Base-by-base conservation (phyloP, 2,329 filamentous ascomycete species). In the Dothidotthia symphoricarpi region DNA sequence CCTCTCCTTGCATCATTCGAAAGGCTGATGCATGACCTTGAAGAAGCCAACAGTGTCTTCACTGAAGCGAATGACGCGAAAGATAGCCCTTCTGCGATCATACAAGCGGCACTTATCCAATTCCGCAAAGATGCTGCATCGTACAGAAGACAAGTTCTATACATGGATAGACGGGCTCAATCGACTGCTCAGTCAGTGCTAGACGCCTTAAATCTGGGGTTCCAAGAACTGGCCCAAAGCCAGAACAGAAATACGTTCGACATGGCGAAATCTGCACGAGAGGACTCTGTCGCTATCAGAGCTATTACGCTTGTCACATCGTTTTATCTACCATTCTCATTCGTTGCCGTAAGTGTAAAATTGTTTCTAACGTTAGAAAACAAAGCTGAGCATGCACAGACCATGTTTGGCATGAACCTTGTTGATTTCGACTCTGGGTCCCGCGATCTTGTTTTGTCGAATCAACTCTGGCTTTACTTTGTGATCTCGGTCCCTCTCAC, bases 301-400 rank as follows among this genome's bases (percentile, higher is more conserved):
- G 33, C 34, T 15, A 29, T 41, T 12, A 41, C 39, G 10, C 19
- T 41, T 3, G 39, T 41, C 2, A 41, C 39, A 12, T 34, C 30
- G 1, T 41, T 36, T 14, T 41, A 41, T 22, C 17, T 41, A 2
- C 39, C 39, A n/a, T 41, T 41, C 26, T 41, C 34, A 2, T 41
- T 41, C 14, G 34, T 41, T 24, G 39, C 39, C 2, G 39, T 41
- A 31, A 33, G 39, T n/a, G n/a, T n/a, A n/a, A n/a, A n/a, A n/a
- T n/a, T n/a, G n/a, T n/a, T n/a, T n/a, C n/a, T n/a, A n/a, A n/a
- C n/a, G n/a, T n/a, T n/a, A n/a, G n/a, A n/a, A n/a, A n/a, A n/a
- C n/a, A n/a, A n/a, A n/a, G n/a, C n/a, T n/a, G n/a, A n/a, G n/a
- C n/a, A n/a, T n/a, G n/a, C n/a, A n/a, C 17, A 41, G 39, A 36